phyloP scores from a whole-genome alignment of 2,329 filamentous ascomycete species.

The Ophiostoma sp. region DNA sequence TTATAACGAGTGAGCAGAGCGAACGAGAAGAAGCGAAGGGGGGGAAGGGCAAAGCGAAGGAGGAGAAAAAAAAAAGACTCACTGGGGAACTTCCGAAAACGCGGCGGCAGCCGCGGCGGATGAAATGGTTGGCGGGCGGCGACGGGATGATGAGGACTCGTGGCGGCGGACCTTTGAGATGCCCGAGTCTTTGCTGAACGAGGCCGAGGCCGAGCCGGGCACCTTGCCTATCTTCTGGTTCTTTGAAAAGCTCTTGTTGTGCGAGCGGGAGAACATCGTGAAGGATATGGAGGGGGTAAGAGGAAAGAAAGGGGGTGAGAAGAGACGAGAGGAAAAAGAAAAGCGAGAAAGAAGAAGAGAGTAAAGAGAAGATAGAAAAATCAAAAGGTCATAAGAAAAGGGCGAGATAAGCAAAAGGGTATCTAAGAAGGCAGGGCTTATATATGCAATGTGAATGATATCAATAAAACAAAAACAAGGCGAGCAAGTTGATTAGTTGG shows the following conservation, averaged over 20 bases:
- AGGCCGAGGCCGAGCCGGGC: slow-evolving; percentile 40
- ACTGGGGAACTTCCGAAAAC: slow-evolving; percentile 29
- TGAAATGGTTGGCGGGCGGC: slow-evolving; percentile 46
- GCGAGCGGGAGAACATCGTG: slow-evolving; percentile 46
- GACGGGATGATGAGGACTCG: slow-evolving; percentile 42
- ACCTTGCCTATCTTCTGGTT: slow-evolving; percentile 44
- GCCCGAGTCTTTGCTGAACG: slow-evolving; percentile 51
- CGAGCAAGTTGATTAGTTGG: not conserved
- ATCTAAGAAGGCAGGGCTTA: not conserved
- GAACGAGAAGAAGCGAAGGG: not conserved
- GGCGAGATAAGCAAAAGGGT: not conserved
- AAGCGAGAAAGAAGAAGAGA: not conserved
- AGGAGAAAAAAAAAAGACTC: slow-evolving; percentile 39
- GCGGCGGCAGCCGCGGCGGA: slow-evolving; percentile 36
- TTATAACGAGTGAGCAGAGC: not conserved
- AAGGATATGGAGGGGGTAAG: not conserved
- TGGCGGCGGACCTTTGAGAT: slow-evolving; percentile 49
- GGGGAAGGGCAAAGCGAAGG: slow-evolving; percentile 15
- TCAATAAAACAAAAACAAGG: not conserved
- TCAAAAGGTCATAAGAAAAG: not conserved
- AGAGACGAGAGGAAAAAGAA: not conserved
- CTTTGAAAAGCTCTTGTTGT: slow-evolving; percentile 50
- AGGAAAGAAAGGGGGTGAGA: not conserved
- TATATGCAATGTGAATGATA: not conserved
- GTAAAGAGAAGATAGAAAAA: not conserved